Evolutionary conservation across 768 basidiomycete species (phyloP), one percentile per base, ranked within the genome.

Genomic region (Leccinum broughii): DNA sequence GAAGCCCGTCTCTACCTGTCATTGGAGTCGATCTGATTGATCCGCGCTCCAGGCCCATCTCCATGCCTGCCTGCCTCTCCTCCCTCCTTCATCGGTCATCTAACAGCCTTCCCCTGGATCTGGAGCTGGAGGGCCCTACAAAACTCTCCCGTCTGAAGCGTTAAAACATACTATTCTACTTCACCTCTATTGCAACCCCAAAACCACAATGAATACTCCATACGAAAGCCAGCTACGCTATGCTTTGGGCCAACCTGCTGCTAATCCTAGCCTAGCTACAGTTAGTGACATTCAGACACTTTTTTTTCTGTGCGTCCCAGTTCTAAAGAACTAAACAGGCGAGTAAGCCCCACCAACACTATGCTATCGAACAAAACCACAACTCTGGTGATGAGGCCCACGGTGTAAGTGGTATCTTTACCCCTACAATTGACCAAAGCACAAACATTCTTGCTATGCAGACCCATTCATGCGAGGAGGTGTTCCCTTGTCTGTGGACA

Each of bases 91-190:
- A 5, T 34, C 51, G 1, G 15, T 63, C 2, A 15, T 32, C 53
- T 54, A 52, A 32, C 32, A 15, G 14, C 50, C 44, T 52, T 64
- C 54, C 52, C 20, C 15, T 24, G 49, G 34, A 46, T 35, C 22
- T 11, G 41, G 13, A 41, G 17, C 41, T 64, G 62, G 62, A 64
- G 44, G 3, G n/a, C 20, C 15, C 14, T 3, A 15, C n/a, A 20
- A 46, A 46, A 46, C 10, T 46, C 15, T 14, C 15, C 3, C 24
- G 20, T 3, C 15, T 28, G 24, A 8, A 32, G 22, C 22, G 17
- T 39, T 6, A 39, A 39, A 34, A 34, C 34, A 34, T 11, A 11
- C 34, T 34, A 39, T 14, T 17, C 6, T 20, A n/a, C 10, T 32
- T 30, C 20, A 22, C 41, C 14, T 10, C 30, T 32, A 17, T 37